Evolutionary conservation across 106 monocot genomes (phyloP).

Genomic region (Triglochin maritima): DNA sequence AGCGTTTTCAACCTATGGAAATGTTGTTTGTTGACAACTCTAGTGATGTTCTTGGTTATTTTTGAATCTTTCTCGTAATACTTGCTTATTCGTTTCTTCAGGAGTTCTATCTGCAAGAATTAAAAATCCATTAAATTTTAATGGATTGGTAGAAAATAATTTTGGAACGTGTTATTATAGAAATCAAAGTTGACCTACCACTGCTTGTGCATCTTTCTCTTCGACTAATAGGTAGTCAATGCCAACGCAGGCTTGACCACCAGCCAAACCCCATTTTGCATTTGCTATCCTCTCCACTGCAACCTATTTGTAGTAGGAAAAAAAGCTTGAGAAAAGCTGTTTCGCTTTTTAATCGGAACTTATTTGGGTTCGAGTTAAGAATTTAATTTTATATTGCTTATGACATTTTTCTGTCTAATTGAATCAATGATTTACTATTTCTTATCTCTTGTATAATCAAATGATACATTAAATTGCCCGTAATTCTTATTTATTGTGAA

Average conservation of each 20-base stretch:
- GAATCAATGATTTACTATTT: too few species aligned
- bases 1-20: slow-evolving; percentile 50
- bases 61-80: slow-evolving; percentile 17
- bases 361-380: too few species aligned
- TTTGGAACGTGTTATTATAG: background rate
- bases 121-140: background rate
- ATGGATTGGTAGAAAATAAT: background rate
- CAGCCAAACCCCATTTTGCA: slow-evolving; percentile 65
- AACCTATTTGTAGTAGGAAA: slow-evolving; percentile 18
- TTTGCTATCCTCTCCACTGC: slow-evolving; percentile 32
- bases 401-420: too few species aligned
- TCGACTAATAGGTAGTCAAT: slow-evolving; percentile 77
- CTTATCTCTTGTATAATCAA: too few species aligned
- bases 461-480: too few species aligned
- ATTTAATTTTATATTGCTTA: too few species aligned
- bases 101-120: slow-evolving; percentile 8
- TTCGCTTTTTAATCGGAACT: too few species aligned
- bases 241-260: slow-evolving; percentile 73
- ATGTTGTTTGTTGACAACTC: slow-evolving; percentile 57
- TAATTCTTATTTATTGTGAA: too few species aligned
- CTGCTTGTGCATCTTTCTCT: slow-evolving; percentile 31
- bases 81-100: slow-evolving; percentile 28
- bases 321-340: background rate
- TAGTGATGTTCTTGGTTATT: slow-evolving; percentile 22
- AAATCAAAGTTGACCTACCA: slow-evolving; percentile 25